Base-by-base conservation (phyloP, 2,329 filamentous ascomycete genomes). In the Emericellopsis atlantica region DNA sequence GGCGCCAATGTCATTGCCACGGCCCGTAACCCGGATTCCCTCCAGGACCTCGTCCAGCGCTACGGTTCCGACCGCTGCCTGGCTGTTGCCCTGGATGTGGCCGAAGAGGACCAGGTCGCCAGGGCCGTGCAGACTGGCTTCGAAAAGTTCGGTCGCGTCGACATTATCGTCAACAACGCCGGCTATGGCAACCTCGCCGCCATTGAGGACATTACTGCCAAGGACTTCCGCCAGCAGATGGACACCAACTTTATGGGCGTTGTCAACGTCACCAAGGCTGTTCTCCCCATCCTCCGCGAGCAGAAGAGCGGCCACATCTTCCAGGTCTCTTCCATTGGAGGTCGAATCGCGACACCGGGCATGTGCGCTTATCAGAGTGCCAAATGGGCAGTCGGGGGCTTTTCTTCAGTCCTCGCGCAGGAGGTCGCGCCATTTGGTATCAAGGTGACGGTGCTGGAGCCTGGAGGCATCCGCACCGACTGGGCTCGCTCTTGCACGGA, bases 101-200 rank as follows among this genome's bases (percentile, higher is more conserved):
- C 66, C 0, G 66, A 69, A 3, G 66, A 74, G 40, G 53, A 65
- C 26, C 55, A 53, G 11, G 53, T 60, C 10, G 36, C 52, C 8
- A 41, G 53, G 2, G 54, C 60, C 2, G 54, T 64, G 16, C 47
- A 65, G 7, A 53, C 56, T 15, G 64, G 65, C 0, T 29, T 56
- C 1, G 54, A 64, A 3, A 67, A 66, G 37, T 79, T 76, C 49
- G 64, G 66, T 15, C 66, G 70, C 7, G 55, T 81, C 36, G 74
- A 80, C 50, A 67, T 78, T 1, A 68, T 79, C 5, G 65, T 76
- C 44, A 79, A 79, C 57, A 79, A 79, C 39, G 74, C 74, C 4
- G 76, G 74, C 3, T 78, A 76, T 44, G 69, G 70, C n/a, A 56
- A 74, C 2, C 51, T 56, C 6, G 70, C 68, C 11, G 64, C 68